These are phyloP conservation scores for Alternaria brassicicola DNA, from an alignment of 2,329 filamentous ascomycete genomes.

Conservation along the genomic window DNA sequence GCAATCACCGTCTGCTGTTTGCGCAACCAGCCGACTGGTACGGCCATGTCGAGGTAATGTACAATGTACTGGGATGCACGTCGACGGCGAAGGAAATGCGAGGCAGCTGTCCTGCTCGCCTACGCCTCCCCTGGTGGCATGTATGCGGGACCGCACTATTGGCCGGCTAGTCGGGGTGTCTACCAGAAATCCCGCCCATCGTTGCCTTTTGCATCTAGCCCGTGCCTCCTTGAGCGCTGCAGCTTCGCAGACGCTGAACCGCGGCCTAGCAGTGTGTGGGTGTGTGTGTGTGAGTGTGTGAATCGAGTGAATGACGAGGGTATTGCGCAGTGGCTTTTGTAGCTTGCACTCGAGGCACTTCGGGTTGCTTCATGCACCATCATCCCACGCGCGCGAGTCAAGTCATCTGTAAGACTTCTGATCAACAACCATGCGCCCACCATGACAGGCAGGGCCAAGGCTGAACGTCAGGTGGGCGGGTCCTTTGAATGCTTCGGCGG, in stretches of 20 bases:
- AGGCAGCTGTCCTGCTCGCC: not conserved
- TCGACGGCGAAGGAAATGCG: not conserved
- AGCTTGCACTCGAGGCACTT: not conserved
- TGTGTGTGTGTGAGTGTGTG: too few relatives aligned
- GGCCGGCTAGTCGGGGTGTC: conserved; percentile 8
- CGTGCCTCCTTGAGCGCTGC: not conserved
- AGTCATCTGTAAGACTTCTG: conserved; percentile 8
- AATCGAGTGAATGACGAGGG: not conserved
- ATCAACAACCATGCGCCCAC: not conserved
- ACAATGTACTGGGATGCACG: not conserved
- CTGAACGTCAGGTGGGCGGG: conserved; percentile 7
- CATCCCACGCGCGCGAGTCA: conserved; percentile 3
- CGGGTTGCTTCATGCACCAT: not conserved
- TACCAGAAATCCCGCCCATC: conserved; percentile 1
- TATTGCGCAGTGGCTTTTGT: not conserved
- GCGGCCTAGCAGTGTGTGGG: not conserved
- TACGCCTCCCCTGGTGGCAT: not conserved
- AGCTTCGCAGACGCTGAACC: not conserved
- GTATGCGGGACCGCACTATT: conserved; percentile 13
- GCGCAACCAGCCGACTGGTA: not conserved
- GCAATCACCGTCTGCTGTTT: not conserved
- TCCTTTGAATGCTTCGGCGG: not conserved
- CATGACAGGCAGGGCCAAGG: not conserved
- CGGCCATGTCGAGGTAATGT: not conserved
- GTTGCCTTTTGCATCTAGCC: conserved; percentile 1